Base-by-base conservation (phyloP, 1,139 yeast genomes). In the Debaryomyces coudertii region DNA sequence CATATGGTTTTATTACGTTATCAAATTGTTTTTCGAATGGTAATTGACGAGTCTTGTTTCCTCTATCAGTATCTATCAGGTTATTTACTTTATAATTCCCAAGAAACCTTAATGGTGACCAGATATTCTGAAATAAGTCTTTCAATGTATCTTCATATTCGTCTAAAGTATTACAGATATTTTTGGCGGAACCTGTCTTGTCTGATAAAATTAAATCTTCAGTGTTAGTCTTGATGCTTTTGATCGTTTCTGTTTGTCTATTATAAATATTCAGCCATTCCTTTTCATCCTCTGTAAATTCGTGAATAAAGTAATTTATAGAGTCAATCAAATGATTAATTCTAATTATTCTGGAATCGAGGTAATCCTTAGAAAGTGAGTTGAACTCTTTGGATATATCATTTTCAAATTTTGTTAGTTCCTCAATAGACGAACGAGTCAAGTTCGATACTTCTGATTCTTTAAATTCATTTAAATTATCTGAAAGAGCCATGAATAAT, bases 161-260 rank as follows among this genome's bases (percentile, higher is more conserved):
- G 24, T 57, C 61, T 22, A 60, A 52, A 2, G 57, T 51, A 40
- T 50, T 57, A 11, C 63, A 47, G 3, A 65, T 50, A 34, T 62
- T 61, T 4, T 55, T 54, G 34, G 56, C 55, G 29, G 52, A 44
- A 11, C 61, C 60, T 22, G 53, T 50, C 22, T 22, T 40, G 11
- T 48, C 49, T 38, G 50, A 38, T 51, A 67, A 51, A 9, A 66
- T 57, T 25, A 61, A 49, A 46, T 65, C 66, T 51, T 73, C 79
- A n/a, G 68, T 62, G 44, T 63, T 65, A 43, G 62, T 61, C 48
- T 61, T 65, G 35, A 73, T 62, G 36, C 56, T 58, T 37, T 65
- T 61, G 30, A 74, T 67, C 24, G 70, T 61, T 36, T 67, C 71
- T n/a, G 65, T 54, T 52, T 72, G 77, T 46, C 61, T 65, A 30